Evolutionary conservation across 345 rosid genomes (phyloP).

Genomic region (Noccaea caerulescens): DNA sequence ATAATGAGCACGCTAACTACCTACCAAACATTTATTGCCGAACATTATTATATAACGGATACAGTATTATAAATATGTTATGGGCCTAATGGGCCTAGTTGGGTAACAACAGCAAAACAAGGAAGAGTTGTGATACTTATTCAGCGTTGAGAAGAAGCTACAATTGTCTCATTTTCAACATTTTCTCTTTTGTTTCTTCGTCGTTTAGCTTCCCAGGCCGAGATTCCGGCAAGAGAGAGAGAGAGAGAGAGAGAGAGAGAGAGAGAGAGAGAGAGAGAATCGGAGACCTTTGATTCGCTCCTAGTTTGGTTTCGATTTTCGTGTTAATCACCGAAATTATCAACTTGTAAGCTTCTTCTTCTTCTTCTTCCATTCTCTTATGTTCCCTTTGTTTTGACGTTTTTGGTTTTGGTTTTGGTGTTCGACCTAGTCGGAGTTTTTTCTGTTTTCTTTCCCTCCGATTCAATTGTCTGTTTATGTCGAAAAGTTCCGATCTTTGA

Average conservation of each 20-base stretch:
- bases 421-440: slow-evolving; percentile 24
- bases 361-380: not conserved
- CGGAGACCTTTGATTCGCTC: slow-evolving; percentile 22
- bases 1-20: not conserved
- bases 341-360: slow-evolving; percentile 34
- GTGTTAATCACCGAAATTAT: not conserved
- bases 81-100: slow-evolving; percentile 1
- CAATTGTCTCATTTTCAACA: slow-evolving; percentile 20
- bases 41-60: not conserved
- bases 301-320: not conserved
- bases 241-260: not conserved
- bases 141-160: slow-evolving; percentile 50
- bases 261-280: slow-evolving; percentile 15
- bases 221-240: slow-evolving; percentile 19
- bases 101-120: not conserved
- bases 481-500: slow-evolving; percentile 29
- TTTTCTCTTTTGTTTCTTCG: slow-evolving; percentile 25
- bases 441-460: not conserved
- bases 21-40: not conserved
- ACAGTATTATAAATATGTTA: too few relatives aligned
- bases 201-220: slow-evolving; percentile 37
- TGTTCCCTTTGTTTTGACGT: not conserved
- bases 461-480: not conserved
- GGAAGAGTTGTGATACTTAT: not conserved
- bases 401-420: slow-evolving; percentile 10